A percentile compares a stretch with the other conserved stretches of the same genome.
Evolutionary conservation across 768 basidiomycete genomes (phyloP).

Genomic region (Kwoniella sp.): DNA sequence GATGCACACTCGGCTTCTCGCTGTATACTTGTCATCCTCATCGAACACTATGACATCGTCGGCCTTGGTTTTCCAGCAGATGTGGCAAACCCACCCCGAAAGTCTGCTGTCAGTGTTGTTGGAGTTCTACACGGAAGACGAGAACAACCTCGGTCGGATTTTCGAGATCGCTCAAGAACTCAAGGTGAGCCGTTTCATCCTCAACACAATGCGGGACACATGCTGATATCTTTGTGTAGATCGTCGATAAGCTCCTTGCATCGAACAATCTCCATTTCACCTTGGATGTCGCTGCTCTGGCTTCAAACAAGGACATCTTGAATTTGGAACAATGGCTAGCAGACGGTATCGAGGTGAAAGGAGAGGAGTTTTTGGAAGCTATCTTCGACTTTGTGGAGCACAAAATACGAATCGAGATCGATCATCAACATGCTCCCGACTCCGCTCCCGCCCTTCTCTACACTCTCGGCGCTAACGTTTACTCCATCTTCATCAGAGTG

Average conservation of each 20-base stretch:
- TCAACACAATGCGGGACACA: constrained; percentile 4
- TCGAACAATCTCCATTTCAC: constrained; percentile 86
- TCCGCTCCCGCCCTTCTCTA: constrained; percentile 58
- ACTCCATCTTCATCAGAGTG: constrained; percentile 83
- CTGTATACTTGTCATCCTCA: constrained; percentile 69
- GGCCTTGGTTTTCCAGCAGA: constrained; percentile 93
- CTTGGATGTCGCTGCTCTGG: constrained; percentile 89
- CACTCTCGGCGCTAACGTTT: constrained; percentile 60
- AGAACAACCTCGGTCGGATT: constrained; percentile 89
- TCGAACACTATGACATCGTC: constrained; percentile 84
- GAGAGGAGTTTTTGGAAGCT: constrained; percentile 80
- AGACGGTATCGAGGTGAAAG: constrained; percentile 78
- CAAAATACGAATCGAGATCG: constrained; percentile 89
- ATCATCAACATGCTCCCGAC: constrained; percentile 64
- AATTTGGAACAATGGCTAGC: constrained; percentile 97
- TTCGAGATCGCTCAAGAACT: constrained; percentile 93
- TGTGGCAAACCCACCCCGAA: constrained; percentile 86
- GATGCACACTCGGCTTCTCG: constrained; percentile 78
- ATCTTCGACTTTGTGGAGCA: constrained; percentile 85
- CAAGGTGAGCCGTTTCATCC: constrained; percentile 63
- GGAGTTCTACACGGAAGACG: constrained; percentile 88
- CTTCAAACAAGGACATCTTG: constrained; percentile 87
- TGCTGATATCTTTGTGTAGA: constrained; percentile 56
- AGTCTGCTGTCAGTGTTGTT: constrained; percentile 86
- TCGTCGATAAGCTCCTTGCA: constrained; percentile 87